A percentile compares a stretch with the other conserved stretches of the same genome.
phyloP scores from a whole-genome alignment of 768 basidiomycete species.

The Auriscalpium vulgare region DNA sequence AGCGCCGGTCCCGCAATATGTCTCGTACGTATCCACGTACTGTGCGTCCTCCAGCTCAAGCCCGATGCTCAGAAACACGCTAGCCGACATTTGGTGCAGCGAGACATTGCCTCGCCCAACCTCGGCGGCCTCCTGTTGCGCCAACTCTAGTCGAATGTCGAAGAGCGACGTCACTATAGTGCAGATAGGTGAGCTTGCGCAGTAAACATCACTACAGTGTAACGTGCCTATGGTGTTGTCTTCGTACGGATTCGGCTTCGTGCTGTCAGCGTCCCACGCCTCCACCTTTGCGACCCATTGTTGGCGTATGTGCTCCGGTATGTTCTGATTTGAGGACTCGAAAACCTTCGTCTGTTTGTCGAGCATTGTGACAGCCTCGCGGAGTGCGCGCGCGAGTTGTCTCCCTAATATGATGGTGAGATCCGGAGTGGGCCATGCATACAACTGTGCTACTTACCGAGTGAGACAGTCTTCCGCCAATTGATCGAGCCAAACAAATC shows the following conservation, averaged over 20 bases:
- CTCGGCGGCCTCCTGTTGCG: not conserved
- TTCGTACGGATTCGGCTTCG: not conserved
- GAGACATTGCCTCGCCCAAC: not conserved
- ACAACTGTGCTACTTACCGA: not conserved
- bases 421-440: too few relatives aligned
- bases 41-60: not conserved
- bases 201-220: not conserved
- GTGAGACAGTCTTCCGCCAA: not conserved
- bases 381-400: not conserved
- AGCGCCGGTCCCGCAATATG: not conserved
- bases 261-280: not conserved
- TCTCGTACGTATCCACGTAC: not conserved
- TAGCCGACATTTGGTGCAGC: not conserved
- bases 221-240: not conserved
- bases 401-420: too few relatives aligned
- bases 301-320: not conserved
- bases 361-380: not conserved
- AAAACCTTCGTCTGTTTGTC: not conserved
- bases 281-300: not conserved
- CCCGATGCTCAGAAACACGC: not conserved
- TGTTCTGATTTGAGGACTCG: not conserved
- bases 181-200: too few relatives aligned
- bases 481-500: slow-evolving; percentile 9
- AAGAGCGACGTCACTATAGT: not conserved
- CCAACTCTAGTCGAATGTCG: not conserved